Percentiles rank a stretch among this genome's conserved stretches.
phyloP scores from a whole-genome alignment of 805 yeast genomes.

The Jamesozyma hellenica region DNA sequence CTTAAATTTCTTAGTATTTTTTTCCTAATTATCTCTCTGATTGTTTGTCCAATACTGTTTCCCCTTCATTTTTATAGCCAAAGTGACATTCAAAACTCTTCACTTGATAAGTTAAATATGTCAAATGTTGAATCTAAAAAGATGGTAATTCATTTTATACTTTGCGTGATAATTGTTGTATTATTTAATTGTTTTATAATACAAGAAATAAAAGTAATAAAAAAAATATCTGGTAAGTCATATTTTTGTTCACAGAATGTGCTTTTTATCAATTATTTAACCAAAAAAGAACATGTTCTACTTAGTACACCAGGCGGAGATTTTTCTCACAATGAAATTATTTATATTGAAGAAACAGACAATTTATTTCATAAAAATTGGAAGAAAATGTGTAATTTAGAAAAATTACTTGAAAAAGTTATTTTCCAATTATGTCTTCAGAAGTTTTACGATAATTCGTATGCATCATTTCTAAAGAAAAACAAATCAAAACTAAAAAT shows the following conservation, averaged over 20 bases:
- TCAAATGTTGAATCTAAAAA: slow-evolving; percentile 51
- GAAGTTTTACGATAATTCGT: slow-evolving; percentile 13
- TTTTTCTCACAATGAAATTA: slow-evolving; percentile 45
- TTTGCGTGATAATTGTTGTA: slow-evolving; percentile 44
- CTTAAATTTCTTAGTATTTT: slow-evolving; percentile 41
- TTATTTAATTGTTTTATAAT: slow-evolving; percentile 48
- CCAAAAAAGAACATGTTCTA: slow-evolving; percentile 25
- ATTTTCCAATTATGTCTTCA: slow-evolving; percentile 30
- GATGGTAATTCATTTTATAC: slow-evolving; percentile 52
- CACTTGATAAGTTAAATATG: slow-evolving; percentile 56
- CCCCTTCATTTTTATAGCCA: slow-evolving; percentile 46
- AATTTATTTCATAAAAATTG: slow-evolving; percentile 30
- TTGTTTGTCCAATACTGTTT: slow-evolving; percentile 49
- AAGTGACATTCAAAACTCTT: slow-evolving; percentile 5
- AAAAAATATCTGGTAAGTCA: slow-evolving; percentile 38
- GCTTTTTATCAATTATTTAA: slow-evolving; percentile 40
- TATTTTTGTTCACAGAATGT: slow-evolving; percentile 27
- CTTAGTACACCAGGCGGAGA: slow-evolving; percentile 19
- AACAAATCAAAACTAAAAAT: slow-evolving; percentile 3
- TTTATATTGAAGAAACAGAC: slow-evolving; percentile 45
- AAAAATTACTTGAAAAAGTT: slow-evolving; percentile 32
- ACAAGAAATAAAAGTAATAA: slow-evolving; percentile 43
- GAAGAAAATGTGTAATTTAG: slow-evolving; percentile 21
- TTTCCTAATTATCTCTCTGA: slow-evolving; percentile 41
- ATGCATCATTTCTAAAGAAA: not conserved